Evolutionary conservation across 352 stramenopile species (phyloP).

Genomic region (Pythium graminicola): DNA sequence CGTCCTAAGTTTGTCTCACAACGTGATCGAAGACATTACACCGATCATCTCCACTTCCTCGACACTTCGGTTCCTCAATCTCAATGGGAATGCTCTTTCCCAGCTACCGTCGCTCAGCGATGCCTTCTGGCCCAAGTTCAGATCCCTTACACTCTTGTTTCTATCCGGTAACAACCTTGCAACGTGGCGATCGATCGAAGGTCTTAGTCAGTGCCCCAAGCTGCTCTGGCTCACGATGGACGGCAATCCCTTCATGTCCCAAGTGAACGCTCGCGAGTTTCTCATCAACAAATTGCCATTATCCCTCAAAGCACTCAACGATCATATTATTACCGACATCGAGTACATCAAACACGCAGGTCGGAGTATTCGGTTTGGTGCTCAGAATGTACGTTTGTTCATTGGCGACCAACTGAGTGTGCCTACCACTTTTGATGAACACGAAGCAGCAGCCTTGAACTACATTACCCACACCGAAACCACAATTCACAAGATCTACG

Average conservation of each 20-base stretch:
- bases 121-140: slow-evolving; percentile 51
- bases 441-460: slow-evolving; percentile 29
- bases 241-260: slow-evolving; percentile 54
- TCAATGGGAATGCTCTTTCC: slow-evolving; percentile 44
- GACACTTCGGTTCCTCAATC: slow-evolving; percentile 56
- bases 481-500: slow-evolving; percentile 25
- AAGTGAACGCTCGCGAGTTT: slow-evolving; percentile 46
- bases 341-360: slow-evolving; percentile 47
- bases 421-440: slow-evolving; percentile 41
- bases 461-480: slow-evolving; percentile 32
- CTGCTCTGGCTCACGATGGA: slow-evolving; percentile 55
- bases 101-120: slow-evolving; percentile 27
- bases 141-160: slow-evolving; percentile 44
- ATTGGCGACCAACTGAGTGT: slow-evolving; percentile 28
- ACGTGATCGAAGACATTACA: slow-evolving; percentile 46
- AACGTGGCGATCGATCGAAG: slow-evolving; percentile 45
- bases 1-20: slow-evolving; percentile 57
- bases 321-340: slow-evolving; percentile 54
- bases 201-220: slow-evolving; percentile 31
- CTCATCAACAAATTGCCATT: slow-evolving; percentile 64
- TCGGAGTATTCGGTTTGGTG: slow-evolving; percentile 31
- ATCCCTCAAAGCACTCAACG: slow-evolving; percentile 50
- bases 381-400: slow-evolving; percentile 27
- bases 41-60: slow-evolving; percentile 33
- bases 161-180: slow-evolving; percentile 47